phyloP scores from a whole-genome alignment of 2,329 filamentous ascomycete genomes.

The Sclerotiophoma versabilis region DNA sequence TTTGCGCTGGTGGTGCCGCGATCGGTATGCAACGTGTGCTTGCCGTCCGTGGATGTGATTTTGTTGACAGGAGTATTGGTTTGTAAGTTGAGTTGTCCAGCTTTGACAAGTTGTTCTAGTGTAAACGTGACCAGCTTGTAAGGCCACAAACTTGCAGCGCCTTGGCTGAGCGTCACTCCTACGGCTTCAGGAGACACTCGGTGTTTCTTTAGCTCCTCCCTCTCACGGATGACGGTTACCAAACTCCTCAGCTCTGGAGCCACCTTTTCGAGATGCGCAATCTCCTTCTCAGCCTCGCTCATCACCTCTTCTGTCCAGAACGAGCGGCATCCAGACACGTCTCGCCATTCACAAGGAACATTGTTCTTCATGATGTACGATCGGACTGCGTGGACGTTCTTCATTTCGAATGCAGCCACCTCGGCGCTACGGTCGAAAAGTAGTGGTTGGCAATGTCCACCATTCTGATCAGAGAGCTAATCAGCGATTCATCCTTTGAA shows the following conservation, averaged over 20 bases:
- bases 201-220: constrained; percentile 58
- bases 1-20: constrained; percentile 71
- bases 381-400: constrained; percentile 68
- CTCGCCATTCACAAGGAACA: constrained; percentile 74
- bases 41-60: constrained; percentile 34
- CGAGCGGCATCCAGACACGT: constrained; percentile 68
- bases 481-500: neutral
- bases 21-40: constrained; percentile 70
- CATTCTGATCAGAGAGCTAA: constrained; percentile 50
- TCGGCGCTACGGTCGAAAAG: constrained; percentile 67
- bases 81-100: constrained; percentile 71
- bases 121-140: constrained; percentile 83
- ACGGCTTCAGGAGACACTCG: constrained; percentile 57
- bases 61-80: constrained; percentile 70
- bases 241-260: constrained; percentile 64
- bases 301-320: constrained; percentile 67
- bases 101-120: constrained; percentile 65
- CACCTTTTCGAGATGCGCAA: constrained; percentile 58
- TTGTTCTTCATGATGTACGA: constrained; percentile 63
- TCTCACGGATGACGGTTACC: constrained; percentile 51
- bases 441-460: constrained; percentile 74
- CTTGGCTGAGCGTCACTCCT: constrained; percentile 69
- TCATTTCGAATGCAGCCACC: constrained; percentile 74
- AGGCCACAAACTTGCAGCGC: constrained; percentile 77
- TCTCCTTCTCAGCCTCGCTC: constrained; percentile 57